Evolutionary conservation across 345 rosid species (phyloP).

Genomic region (Microcos paniculata): DNA sequence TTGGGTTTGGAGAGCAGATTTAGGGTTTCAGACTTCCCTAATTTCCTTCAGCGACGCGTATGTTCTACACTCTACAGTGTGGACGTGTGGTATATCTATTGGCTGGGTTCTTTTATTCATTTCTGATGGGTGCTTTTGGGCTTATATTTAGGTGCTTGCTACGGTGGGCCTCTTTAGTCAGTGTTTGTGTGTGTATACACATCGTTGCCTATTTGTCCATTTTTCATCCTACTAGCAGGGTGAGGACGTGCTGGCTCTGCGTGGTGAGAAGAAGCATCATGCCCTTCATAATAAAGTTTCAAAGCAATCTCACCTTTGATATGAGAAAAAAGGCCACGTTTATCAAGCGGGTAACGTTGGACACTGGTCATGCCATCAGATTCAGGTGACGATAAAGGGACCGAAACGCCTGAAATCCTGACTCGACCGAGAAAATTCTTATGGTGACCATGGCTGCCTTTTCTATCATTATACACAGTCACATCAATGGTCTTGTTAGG

Average conservation of each 20-base stretch:
- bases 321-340: constrained; percentile 71
- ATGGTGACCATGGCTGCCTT: constrained; percentile 39
- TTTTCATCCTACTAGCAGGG: background rate
- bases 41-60: too few relatives aligned
- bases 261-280: constrained; percentile 17
- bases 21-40: too few relatives aligned
- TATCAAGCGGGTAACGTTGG: constrained; percentile 82
- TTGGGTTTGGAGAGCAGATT: too few relatives aligned
- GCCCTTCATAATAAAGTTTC: constrained; percentile 36
- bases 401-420: constrained; percentile 63
- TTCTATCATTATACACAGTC: constrained; percentile 53
- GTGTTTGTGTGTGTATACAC: too few relatives aligned
- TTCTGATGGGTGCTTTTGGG: too few relatives aligned
- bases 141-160: too few relatives aligned
- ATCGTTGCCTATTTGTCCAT: too few relatives aligned
- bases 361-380: constrained; percentile 55
- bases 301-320: constrained; percentile 75
- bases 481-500: constrained; percentile 50
- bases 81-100: too few relatives aligned
- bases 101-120: too few relatives aligned
- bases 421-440: constrained; percentile 80
- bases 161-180: too few relatives aligned
- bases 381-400: constrained; percentile 44
- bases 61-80: too few relatives aligned
- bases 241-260: constrained; percentile 8